A percentile compares a stretch with the other conserved stretches of the same genome.
Evolutionary conservation across 139 green algal genomes (phyloP).

Genomic region (Nannochloris sp.): DNA sequence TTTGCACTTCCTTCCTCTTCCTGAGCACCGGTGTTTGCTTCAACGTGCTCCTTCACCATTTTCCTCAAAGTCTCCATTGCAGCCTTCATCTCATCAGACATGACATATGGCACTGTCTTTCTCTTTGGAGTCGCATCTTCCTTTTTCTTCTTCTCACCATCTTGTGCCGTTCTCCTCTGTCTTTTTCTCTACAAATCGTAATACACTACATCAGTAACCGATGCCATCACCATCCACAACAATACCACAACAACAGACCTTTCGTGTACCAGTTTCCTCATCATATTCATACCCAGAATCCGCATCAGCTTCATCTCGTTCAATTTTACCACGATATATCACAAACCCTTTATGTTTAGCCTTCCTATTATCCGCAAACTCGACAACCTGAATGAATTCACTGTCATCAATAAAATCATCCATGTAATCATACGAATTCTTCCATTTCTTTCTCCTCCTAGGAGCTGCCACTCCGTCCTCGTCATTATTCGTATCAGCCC

Average conservation of each 20-base stretch:
- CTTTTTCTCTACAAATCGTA: background rate
- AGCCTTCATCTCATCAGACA: slow-evolving; percentile 5
- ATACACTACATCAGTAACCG: background rate
- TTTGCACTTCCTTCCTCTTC: background rate
- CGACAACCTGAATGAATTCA: slow-evolving; percentile 8
- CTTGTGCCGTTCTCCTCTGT: background rate
- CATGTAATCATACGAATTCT: slow-evolving; percentile 9
- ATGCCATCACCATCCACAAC: background rate
- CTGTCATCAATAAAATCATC: slow-evolving; percentile 18
- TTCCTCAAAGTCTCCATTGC: background rate
- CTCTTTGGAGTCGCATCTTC: background rate
- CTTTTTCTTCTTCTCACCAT: slow-evolving; percentile 8
- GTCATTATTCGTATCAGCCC: background rate
- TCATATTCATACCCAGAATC: background rate
- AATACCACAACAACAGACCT: background rate
- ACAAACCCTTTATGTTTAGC: slow-evolving; percentile 9
- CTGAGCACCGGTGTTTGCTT: too few relatives aligned
- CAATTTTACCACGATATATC: slow-evolving; percentile 5
- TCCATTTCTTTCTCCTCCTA: background rate
- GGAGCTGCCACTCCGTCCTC: background rate
- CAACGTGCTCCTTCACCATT: background rate
- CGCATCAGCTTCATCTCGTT: background rate
- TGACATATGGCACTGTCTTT: slow-evolving; percentile 3
- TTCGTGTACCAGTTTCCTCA: background rate
- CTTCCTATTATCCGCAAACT: slow-evolving; percentile 8